A percentile compares a stretch with the other conserved stretches of the same genome.
Evolutionary conservation across 2,329 filamentous ascomycete genomes (phyloP).

Genomic region (Botryotinia globosa): DNA sequence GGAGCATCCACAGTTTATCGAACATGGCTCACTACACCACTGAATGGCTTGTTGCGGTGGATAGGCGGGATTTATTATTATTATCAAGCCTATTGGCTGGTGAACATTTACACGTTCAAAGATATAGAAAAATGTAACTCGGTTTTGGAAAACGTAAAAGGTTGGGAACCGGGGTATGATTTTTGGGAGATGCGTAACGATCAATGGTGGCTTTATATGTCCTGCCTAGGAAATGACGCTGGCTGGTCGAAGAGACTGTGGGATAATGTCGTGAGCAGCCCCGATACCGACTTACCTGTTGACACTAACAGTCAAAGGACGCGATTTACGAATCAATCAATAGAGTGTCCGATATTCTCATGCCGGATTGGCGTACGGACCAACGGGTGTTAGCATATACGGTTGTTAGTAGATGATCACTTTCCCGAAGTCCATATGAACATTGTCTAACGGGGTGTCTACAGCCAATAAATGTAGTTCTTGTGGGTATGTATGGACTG

Average conservation of each 20-base stretch:
- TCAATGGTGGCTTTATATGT: conserved; percentile 18
- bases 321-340: background rate
- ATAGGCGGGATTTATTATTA: conserved; percentile 9
- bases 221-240: conserved; percentile 12
- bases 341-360: background rate
- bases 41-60: conserved; percentile 4
- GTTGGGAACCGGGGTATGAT: background rate
- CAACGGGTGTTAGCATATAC: background rate
- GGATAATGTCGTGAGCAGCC: background rate
- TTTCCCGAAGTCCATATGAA: background rate
- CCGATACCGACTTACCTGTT: background rate
- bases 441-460: background rate
- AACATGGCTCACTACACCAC: background rate
- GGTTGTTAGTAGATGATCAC: background rate
- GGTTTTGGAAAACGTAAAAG: background rate
- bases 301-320: background rate
- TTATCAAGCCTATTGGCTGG: conserved; percentile 4
- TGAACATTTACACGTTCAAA: background rate
- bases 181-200: conserved; percentile 6
- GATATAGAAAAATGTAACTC: background rate
- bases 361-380: background rate
- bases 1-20: background rate
- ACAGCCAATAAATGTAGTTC: background rate
- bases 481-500: background rate
- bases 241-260: background rate